Evolutionary conservation across 495 filamentous ascomycete species (phyloP).

Genomic region (Cercophora scortea): DNA sequence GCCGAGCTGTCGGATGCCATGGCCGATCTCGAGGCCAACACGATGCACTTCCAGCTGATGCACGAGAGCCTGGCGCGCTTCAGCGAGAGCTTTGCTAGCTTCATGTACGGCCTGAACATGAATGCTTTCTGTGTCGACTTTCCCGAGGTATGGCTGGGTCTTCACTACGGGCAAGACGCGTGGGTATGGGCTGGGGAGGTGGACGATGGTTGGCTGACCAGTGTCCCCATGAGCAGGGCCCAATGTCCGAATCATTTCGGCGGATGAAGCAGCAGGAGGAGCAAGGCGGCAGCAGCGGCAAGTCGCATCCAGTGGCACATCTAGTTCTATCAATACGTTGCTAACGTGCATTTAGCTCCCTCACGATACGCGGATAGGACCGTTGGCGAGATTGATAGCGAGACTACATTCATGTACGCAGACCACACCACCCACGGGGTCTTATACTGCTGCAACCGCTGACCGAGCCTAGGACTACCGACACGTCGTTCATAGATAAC

Average conservation of each 20-base stretch:
- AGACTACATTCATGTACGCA: constrained; percentile 82
- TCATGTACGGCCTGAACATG: constrained; percentile 95
- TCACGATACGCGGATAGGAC: constrained; percentile 12
- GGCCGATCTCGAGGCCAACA: constrained; percentile 92
- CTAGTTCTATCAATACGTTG: too few relatives aligned
- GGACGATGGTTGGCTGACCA: too few relatives aligned
- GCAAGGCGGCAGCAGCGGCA: constrained; percentile 19
- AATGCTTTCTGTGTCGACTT: constrained; percentile 99
- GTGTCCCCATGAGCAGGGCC: constrained; percentile 22
- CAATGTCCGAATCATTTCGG: constrained; percentile 60
- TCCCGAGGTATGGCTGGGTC: constrained; percentile 57
- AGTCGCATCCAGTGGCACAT: not conserved
- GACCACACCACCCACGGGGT: not conserved
- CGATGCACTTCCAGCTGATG: constrained; percentile 95
- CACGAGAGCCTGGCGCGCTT: constrained; percentile 92
- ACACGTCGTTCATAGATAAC: constrained; percentile 90
- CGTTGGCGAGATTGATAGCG: constrained; percentile 35
- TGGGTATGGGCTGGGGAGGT: not conserved
- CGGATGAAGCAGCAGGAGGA: constrained; percentile 51
- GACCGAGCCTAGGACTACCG: constrained; percentile 64
- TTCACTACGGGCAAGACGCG: not conserved
- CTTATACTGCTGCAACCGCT: not conserved
- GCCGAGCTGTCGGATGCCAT: constrained; percentile 91
- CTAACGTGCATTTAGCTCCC: too few relatives aligned
- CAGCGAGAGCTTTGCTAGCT: constrained; percentile 91